These are phyloP conservation scores for Candolleomyces eurysporus DNA, from an alignment of 768 basidiomycete species.

Conservation along the genomic window DNA sequence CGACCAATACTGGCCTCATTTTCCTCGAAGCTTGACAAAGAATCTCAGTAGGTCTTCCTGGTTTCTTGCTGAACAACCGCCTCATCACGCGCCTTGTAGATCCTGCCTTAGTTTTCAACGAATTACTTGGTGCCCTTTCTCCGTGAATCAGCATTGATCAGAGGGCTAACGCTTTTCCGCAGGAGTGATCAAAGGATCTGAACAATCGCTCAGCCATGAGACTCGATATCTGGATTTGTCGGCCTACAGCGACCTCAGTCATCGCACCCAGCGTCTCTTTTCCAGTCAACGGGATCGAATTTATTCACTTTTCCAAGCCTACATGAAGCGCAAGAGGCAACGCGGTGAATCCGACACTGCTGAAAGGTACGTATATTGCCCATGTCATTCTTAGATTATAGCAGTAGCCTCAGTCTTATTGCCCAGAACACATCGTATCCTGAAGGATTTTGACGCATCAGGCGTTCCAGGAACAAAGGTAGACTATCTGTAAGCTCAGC, in stretches of 20 bases:
- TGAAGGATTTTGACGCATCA: slow-evolving; percentile 30
- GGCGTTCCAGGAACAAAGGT: slow-evolving; percentile 42
- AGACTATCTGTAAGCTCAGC: slow-evolving; percentile 47
- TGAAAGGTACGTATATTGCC: slow-evolving; percentile 43
- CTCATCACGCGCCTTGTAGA: slow-evolving; percentile 33
- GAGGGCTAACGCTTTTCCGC: neutral
- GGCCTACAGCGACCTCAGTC: slow-evolving; percentile 47
- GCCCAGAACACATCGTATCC: slow-evolving; percentile 49
- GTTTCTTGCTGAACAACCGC: neutral
- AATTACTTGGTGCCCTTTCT: slow-evolving; percentile 53
- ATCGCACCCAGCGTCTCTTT: slow-evolving; percentile 55
- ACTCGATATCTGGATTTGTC: slow-evolving; percentile 40
- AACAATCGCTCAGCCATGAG: slow-evolving; percentile 38
- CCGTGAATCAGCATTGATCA: neutral
- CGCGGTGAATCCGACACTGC: slow-evolving; percentile 53
- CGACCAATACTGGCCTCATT: slow-evolving; percentile 57
- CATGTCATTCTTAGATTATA: neutral
- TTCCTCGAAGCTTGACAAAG: slow-evolving; percentile 49
- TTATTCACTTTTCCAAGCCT: slow-evolving; percentile 54
- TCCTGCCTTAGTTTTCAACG: slow-evolving; percentile 59
- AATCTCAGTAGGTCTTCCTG: slow-evolving; percentile 42
- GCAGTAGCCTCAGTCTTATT: neutral
- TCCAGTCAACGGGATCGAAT: slow-evolving; percentile 45
- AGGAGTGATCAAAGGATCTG: slow-evolving; percentile 73
- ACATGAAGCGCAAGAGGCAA: slow-evolving; percentile 43